These are phyloP conservation scores for Oryza punctata DNA, from an alignment of 176 grass and related monocot species.

Conservation along the genomic window DNA sequence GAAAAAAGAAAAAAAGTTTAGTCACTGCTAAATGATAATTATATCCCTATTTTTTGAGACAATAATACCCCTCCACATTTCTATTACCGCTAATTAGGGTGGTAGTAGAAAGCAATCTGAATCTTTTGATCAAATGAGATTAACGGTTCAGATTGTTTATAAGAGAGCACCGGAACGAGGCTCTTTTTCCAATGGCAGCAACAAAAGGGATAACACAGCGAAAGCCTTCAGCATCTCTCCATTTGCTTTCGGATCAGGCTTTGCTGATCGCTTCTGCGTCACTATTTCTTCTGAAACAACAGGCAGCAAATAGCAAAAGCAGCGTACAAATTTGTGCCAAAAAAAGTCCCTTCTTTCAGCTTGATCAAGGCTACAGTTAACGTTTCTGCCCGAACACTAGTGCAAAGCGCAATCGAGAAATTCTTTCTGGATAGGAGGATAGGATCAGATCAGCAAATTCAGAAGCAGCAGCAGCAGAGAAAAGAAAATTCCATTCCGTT, in stretches of 20 bases:
- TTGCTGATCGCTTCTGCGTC: neutral
- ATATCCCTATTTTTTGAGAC: too few species aligned
- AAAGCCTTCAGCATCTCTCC: neutral
- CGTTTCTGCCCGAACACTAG: neutral
- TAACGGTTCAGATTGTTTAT: too few species aligned
- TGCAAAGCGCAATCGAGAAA: neutral
- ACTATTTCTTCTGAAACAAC: neutral
- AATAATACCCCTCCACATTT: too few species aligned
- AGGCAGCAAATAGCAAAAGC: too few species aligned
- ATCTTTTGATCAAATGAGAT: too few species aligned
- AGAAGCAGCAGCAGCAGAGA: neutral
- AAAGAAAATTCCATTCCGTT: conserved; percentile 15
- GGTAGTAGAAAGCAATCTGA: too few species aligned
- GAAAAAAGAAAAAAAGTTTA: too few species aligned
- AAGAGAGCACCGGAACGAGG: too few species aligned
- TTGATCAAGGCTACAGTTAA: neutral
- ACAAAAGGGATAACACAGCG: neutral
- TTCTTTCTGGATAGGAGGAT: neutral
- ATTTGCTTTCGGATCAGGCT: neutral
- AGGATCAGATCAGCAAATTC: too few species aligned
- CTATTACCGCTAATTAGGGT: too few species aligned
- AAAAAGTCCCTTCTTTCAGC: neutral
- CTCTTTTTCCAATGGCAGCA: neutral
- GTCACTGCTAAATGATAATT: too few species aligned
- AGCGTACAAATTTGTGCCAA: neutral